Percentiles rank a stretch among this genome's conserved stretches.
Conservation (phyloP, 2,329 filamentous ascomycete species). For the Colletotrichum sp. region DNA sequence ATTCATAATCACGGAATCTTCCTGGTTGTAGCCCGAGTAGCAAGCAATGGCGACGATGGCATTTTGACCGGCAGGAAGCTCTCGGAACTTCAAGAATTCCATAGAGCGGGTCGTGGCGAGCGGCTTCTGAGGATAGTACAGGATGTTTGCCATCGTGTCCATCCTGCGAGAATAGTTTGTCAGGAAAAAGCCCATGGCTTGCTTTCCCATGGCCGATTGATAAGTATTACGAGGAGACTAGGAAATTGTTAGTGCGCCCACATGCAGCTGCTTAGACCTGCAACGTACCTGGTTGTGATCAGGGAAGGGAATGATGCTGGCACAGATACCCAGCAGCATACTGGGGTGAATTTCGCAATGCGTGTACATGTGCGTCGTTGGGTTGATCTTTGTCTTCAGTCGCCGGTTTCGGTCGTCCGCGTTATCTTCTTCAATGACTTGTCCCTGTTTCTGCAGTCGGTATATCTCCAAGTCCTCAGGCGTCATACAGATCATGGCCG, state of each 20-base stretch:
- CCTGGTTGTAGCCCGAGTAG: slow-evolving; percentile 99
- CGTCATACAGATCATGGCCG: slow-evolving; percentile 99
- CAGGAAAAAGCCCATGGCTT: slow-evolving; percentile 98
- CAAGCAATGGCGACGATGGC: slow-evolving; percentile 97
- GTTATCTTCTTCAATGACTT: slow-evolving; percentile 65
- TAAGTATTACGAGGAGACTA: slow-evolving; percentile 98
- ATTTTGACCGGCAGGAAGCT: slow-evolving; percentile 95
- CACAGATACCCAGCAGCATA: slow-evolving; percentile 98
- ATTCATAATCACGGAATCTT: slow-evolving; percentile 99
- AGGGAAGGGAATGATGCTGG: slow-evolving; percentile 99
- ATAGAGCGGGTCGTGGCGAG: slow-evolving; percentile 95
- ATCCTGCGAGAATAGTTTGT: slow-evolving; percentile 97
- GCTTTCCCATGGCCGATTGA: slow-evolving; percentile 99
- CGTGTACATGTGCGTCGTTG: slow-evolving; percentile 89
- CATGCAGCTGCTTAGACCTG: not conserved
- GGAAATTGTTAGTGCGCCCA: slow-evolving; percentile 32
- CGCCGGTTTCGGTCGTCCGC: slow-evolving; percentile 78
- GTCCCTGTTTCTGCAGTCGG: slow-evolving; percentile 71
- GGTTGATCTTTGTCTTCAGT: slow-evolving; percentile 87
- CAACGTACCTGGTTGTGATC: slow-evolving; percentile 86
- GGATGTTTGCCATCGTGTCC: slow-evolving; percentile 99
- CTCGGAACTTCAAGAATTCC: slow-evolving; percentile 98
- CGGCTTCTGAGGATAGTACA: slow-evolving; percentile 98
- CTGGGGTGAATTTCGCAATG: slow-evolving; percentile 99
- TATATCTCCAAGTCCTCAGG: slow-evolving; percentile 90